Evolutionary conservation across 2,329 filamentous ascomycete species (phyloP).

Genomic region (Chalaropsis thielavioides): DNA sequence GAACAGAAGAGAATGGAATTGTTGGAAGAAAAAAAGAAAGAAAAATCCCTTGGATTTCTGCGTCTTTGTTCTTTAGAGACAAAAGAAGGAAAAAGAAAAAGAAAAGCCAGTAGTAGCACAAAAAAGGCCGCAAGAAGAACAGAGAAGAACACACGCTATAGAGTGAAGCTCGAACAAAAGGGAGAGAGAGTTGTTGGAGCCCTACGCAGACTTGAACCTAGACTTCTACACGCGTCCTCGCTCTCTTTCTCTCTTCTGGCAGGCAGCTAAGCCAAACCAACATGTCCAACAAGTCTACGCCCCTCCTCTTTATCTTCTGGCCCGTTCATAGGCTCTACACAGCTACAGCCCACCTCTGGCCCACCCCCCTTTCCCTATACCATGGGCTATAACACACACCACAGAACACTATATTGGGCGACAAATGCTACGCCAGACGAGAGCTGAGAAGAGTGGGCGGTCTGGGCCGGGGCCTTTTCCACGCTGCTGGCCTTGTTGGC

Average conservation of each 20-base stretch:
- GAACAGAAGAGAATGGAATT: constrained; percentile 1
- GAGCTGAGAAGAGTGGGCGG: neutral
- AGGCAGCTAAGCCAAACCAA: too few species aligned
- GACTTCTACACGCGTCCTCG: neutral
- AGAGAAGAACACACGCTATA: neutral
- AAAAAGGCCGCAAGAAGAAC: neutral
- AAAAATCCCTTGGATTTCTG: neutral
- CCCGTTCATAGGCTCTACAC: neutral
- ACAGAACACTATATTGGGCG: neutral
- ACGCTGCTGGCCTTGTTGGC: neutral
- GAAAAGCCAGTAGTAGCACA: too few species aligned
- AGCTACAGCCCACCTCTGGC: neutral
- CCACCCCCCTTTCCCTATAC: neutral
- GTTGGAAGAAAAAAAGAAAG: too few species aligned
- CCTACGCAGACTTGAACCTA: too few species aligned
- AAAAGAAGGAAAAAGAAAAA: neutral
- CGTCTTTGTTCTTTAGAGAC: neutral
- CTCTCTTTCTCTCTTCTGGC: neutral
- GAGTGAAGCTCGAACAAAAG: neutral
- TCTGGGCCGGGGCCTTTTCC: neutral
- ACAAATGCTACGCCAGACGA: neutral
- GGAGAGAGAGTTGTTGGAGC: too few species aligned
- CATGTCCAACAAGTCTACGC: neutral
- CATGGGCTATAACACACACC: neutral
- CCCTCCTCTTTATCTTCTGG: neutral